Conservation (phyloP, 495 filamentous ascomycete genomes). For the Tetracladium marchalianum region DNA sequence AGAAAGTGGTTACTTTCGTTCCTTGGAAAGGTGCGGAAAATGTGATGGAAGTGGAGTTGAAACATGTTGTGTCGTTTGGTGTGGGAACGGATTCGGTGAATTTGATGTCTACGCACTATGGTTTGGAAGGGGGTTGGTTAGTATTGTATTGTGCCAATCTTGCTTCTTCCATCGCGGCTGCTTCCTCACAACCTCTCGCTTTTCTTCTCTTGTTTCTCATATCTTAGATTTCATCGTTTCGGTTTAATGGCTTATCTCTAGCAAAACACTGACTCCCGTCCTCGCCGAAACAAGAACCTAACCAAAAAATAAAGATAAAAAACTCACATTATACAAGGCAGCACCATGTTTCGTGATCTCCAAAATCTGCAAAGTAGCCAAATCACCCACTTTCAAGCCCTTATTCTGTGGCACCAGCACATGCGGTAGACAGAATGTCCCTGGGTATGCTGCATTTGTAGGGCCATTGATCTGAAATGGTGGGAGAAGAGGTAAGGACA, state of each 20-base stretch:
- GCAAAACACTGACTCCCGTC: too few relatives aligned
- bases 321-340: slow-evolving; percentile 77
- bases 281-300: background rate
- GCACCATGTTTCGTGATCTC: slow-evolving; percentile 83
- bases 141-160: background rate
- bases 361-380: slow-evolving; percentile 86
- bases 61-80: slow-evolving; percentile 70
- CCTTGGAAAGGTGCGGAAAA: slow-evolving; percentile 63
- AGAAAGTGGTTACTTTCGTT: slow-evolving; percentile 9
- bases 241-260: too few relatives aligned
- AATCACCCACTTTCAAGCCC: slow-evolving; percentile 64
- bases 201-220: too few relatives aligned
- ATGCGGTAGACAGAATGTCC: slow-evolving; percentile 78
- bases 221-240: too few relatives aligned
- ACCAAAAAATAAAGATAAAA: background rate
- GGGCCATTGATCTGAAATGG: slow-evolving; percentile 81
- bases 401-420: slow-evolving; percentile 68
- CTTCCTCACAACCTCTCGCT: too few relatives aligned
- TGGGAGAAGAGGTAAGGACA: slow-evolving; percentile 72
- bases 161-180: background rate
- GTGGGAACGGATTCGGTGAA: slow-evolving; percentile 63
- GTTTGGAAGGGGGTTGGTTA: background rate
- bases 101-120: slow-evolving; percentile 73
- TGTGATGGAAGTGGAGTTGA: slow-evolving; percentile 62
- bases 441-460: slow-evolving; percentile 64